These are phyloP conservation scores for Floccularia luteovirens DNA, from an alignment of 768 basidiomycete genomes.

Conservation along the genomic window DNA sequence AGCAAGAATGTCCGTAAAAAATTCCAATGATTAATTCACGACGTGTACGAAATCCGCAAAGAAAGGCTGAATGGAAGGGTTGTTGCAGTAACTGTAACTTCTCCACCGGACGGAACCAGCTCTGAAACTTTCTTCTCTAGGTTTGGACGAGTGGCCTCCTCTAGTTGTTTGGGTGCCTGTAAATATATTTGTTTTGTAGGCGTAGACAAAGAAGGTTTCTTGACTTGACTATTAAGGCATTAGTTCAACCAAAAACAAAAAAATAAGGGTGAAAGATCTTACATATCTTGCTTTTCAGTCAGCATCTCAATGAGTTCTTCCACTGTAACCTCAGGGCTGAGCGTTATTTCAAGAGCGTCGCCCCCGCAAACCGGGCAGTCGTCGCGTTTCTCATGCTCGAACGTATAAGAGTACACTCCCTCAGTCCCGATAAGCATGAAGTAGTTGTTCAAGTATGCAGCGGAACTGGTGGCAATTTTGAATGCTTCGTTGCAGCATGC, in stretches of 20 bases:
- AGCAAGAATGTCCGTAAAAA: too few species aligned
- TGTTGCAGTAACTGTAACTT: slow-evolving; percentile 83
- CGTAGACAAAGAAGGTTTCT: slow-evolving; percentile 87
- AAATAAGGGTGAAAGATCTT: slow-evolving; percentile 18
- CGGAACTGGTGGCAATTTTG: slow-evolving; percentile 94
- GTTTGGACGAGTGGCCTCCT: slow-evolving; percentile 85
- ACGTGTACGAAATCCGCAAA: slow-evolving; percentile 50
- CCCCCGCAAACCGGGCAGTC: slow-evolving; percentile 99
- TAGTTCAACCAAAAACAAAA: background rate
- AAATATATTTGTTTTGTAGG: slow-evolving; percentile 78
- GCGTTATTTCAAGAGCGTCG: slow-evolving; percentile 67
- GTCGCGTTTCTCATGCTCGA: slow-evolving; percentile 85
- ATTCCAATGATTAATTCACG: too few species aligned
- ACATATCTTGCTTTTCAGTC: slow-evolving; percentile 88
- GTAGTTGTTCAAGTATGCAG: slow-evolving; percentile 93
- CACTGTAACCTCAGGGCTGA: slow-evolving; percentile 70
- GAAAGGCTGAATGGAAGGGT: slow-evolving; percentile 83
- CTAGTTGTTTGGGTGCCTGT: slow-evolving; percentile 89
- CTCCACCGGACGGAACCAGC: slow-evolving; percentile 67
- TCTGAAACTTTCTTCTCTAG: slow-evolving; percentile 82
- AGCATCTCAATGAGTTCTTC: slow-evolving; percentile 86
- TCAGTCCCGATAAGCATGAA: slow-evolving; percentile 98
- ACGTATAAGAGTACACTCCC: slow-evolving; percentile 94
- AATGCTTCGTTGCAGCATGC: slow-evolving; percentile 99
- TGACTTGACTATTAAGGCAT: slow-evolving; percentile 70